These are phyloP conservation scores for Obba rivulosa DNA, from an alignment of 768 basidiomycete species.

Conservation along the genomic window DNA sequence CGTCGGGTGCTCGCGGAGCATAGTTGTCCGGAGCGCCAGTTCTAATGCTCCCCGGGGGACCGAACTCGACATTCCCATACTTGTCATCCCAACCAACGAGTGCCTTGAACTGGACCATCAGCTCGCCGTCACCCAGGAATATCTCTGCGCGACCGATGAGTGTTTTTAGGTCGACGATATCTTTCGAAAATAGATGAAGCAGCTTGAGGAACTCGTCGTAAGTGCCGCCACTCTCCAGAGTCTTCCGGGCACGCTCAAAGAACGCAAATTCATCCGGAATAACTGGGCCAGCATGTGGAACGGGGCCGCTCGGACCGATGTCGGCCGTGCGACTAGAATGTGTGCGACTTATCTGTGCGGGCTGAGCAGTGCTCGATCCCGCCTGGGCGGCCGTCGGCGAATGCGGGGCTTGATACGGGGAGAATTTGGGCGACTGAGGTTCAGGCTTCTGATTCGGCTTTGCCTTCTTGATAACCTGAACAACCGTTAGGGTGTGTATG, in stretches of 20 bases:
- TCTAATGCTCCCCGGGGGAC: conserved; percentile 74
- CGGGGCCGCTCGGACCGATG: conserved; percentile 2
- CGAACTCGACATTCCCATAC: conserved; percentile 53
- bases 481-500: neutral
- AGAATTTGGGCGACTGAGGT: conserved; percentile 40
- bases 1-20: conserved; percentile 73
- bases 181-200: conserved; percentile 83
- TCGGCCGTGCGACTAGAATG: conserved; percentile 9
- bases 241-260: conserved; percentile 89
- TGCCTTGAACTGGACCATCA: conserved; percentile 81
- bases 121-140: conserved; percentile 78
- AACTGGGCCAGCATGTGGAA: conserved; percentile 21
- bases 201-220: conserved; percentile 96
- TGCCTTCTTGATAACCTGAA: conserved; percentile 51
- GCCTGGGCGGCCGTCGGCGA: conserved; percentile 24
- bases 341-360: neutral
- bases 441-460: conserved; percentile 62
- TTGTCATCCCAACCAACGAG: conserved; percentile 77
- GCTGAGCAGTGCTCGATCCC: too few species aligned
- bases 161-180: conserved; percentile 81
- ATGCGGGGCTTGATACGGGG: conserved; percentile 36
- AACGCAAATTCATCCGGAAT: conserved; percentile 76
- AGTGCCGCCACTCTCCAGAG: conserved; percentile 65
- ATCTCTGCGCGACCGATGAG: conserved; percentile 76
- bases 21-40: conserved; percentile 73